A percentile compares a stretch with the other conserved stretches of the same genome.
Conservation (phyloP, 345 rosid species). For the Brassica napus region Da-Ae NC_063436.1:21231001-21231500, state of each 20-base stretch:
- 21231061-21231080: conserved; percentile 65
- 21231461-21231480: too few species aligned
- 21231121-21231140: conserved; percentile 71
- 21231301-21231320: too few species aligned
- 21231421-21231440: too few species aligned
- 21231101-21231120: conserved; percentile 75
- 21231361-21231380: too few species aligned
- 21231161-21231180: conserved; percentile 80
- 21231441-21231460: too few species aligned
- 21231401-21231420: conserved; percentile 52
- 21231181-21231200: conserved; percentile 83
- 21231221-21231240: too few species aligned
- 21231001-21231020: neutral
- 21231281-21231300: too few species aligned
- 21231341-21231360: too few species aligned
- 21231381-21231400: conserved; percentile 49
- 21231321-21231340: too few species aligned
- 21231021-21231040: conserved; percentile 3
- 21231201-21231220: conserved; percentile 55
- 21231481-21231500: too few species aligned
- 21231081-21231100: conserved; percentile 81
- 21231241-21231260: neutral
- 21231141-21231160: conserved; percentile 75
- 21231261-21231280: too few species aligned
- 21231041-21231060: conserved; percentile 55